Conservation (phyloP, 108 stramenopile species). For the Licmophora abbreviata region DNA sequence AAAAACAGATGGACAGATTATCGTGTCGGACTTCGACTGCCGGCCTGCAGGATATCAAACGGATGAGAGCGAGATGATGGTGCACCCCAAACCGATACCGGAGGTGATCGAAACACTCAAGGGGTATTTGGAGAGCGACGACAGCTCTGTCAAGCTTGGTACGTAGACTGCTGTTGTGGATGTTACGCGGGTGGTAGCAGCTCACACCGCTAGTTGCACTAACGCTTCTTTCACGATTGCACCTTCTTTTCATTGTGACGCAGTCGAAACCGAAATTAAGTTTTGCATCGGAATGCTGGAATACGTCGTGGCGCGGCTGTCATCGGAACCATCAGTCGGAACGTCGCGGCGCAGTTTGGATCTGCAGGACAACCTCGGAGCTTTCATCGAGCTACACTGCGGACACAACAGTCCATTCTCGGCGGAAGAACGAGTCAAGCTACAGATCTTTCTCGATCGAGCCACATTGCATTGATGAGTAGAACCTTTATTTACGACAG, state of each 20-base stretch:
- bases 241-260: background rate
- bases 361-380: conserved; percentile 29
- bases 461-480: too few species aligned
- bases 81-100: conserved; percentile 70
- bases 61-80: conserved; percentile 35
- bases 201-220: too few species aligned
- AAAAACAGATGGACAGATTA: conserved; percentile 7
- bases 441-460: conserved; percentile 23
- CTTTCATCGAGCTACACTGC: conserved; percentile 75
- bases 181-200: too few species aligned
- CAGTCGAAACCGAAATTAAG: conserved; percentile 53
- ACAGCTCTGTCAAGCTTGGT: conserved; percentile 8
- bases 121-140: conserved; percentile 20
- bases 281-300: conserved; percentile 61
- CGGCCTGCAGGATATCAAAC: conserved; percentile 40
- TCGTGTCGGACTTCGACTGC: conserved; percentile 57
- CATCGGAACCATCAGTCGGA: conserved; percentile 26
- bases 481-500: too few species aligned
- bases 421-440: conserved; percentile 39
- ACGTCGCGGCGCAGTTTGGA: conserved; percentile 21
- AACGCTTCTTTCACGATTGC: too few species aligned
- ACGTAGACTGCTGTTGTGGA: too few species aligned
- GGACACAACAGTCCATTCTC: conserved; percentile 85
- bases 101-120: conserved; percentile 53
- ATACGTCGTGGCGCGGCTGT: conserved; percentile 50